Evolutionary conservation across 306 rosid species (phyloP).

Genomic region (Morella rubra): DNA sequence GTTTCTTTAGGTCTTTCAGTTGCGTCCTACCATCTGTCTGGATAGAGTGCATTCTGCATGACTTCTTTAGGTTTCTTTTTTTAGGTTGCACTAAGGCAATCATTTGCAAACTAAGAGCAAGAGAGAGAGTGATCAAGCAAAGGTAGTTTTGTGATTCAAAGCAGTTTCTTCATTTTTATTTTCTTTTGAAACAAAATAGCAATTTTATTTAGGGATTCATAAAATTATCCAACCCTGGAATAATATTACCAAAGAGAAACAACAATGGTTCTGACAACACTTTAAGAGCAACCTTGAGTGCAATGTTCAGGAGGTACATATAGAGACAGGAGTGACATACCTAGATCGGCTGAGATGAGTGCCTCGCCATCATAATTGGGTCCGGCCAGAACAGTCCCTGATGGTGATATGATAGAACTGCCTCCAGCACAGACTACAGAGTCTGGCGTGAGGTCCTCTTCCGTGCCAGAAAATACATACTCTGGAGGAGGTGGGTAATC

Average conservation of each 20-base stretch:
- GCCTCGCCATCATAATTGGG: constrained; percentile 94
- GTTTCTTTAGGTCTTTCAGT: neutral
- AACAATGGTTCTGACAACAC: neutral
- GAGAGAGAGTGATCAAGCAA: neutral
- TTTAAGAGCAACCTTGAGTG: neutral
- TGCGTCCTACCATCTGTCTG: neutral
- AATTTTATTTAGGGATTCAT: neutral
- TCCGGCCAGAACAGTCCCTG: constrained; percentile 83
- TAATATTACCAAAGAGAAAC: neutral
- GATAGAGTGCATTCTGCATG: neutral
- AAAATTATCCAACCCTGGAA: neutral
- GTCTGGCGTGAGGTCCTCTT: constrained; percentile 69
- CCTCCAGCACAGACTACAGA: constrained; percentile 95
- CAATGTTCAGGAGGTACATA: constrained; percentile 10
- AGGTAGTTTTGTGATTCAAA: neutral
- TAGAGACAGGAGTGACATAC: constrained; percentile 37
- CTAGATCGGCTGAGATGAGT: constrained; percentile 85
- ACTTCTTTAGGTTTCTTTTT: neutral
- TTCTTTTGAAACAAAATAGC: neutral
- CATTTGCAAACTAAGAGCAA: neutral
- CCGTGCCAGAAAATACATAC: constrained; percentile 64
- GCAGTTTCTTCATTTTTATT: neutral
- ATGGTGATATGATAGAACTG: constrained; percentile 87
- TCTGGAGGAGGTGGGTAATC: constrained; percentile 92
- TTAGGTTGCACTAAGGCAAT: neutral